Evolutionary conservation across 805 yeast species (phyloP).

Genomic region (Kodamaea hsintzibuensis): DNA sequence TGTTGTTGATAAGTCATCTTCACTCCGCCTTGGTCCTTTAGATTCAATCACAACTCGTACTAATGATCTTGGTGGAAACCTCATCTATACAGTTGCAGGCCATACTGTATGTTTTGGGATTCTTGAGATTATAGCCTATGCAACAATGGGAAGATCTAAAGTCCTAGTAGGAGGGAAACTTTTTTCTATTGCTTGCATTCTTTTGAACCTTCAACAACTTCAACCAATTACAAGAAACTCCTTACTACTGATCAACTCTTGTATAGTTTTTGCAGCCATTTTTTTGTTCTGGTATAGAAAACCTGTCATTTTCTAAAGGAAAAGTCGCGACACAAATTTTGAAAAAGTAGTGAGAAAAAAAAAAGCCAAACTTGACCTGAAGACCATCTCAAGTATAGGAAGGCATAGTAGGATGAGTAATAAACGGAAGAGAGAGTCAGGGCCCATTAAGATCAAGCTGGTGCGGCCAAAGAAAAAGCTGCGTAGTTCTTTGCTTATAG

Average conservation of each 20-base stretch:
- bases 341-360: not conserved
- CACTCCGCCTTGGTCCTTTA: not conserved
- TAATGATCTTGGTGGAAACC: too few species aligned
- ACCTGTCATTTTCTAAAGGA: not conserved
- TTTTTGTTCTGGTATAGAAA: not conserved
- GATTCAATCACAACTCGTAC: not conserved
- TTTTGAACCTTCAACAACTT: not conserved
- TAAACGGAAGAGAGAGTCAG: conserved; percentile 13
- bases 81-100: not conserved
- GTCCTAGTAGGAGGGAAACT: not conserved
- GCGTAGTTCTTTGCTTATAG: conserved; percentile 10
- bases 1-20: not conserved
- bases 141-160: not conserved
- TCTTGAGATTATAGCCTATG: not conserved
- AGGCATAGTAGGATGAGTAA: conserved; percentile 10
- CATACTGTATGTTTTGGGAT: not conserved
- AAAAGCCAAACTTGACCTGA: not conserved
- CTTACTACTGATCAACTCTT: not conserved
- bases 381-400: not conserved
- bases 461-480: conserved; percentile 24
- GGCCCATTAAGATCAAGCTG: conserved; percentile 15
- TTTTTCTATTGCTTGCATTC: not conserved
- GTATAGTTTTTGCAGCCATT: conserved; percentile 3
- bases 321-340: not conserved
- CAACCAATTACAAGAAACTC: not conserved